phyloP scores from a whole-genome alignment of 1,139 yeast species.

The Sugiyamaella xylanicola region DNA sequence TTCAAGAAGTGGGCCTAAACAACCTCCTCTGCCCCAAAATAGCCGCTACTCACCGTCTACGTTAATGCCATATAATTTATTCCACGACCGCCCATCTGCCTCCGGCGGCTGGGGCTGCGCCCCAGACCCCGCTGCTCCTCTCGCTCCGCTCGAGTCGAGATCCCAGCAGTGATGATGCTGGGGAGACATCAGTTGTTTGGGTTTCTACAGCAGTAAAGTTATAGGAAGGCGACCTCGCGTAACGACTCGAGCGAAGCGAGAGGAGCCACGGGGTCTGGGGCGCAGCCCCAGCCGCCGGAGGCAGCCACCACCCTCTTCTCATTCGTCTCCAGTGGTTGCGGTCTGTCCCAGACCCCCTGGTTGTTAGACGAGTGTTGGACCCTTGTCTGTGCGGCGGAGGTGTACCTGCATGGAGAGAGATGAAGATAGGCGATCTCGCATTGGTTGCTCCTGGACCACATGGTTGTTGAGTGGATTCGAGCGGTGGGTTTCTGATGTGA shows the following conservation, averaged over 20 bases:
- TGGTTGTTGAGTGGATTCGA: not conserved
- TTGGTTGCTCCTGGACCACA: not conserved
- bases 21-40: not conserved
- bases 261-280: not conserved
- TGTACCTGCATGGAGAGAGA: not conserved
- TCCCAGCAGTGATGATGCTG: no score
- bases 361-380: no score
- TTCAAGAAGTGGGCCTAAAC: constrained; percentile 80
- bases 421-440: not conserved
- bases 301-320: not conserved
- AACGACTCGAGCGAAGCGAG: not conserved
- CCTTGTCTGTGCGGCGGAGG: no score
- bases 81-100: not conserved
- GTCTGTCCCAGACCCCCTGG: no score
- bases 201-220: no score
- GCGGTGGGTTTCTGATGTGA: not conserved
- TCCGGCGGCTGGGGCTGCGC: constrained; percentile 7
- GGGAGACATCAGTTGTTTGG: no score
- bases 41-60: not conserved
- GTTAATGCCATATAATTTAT: constrained; percentile 4
- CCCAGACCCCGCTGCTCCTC: not conserved
- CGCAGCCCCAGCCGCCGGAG: not conserved
- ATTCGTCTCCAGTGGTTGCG: not conserved
- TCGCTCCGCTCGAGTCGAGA: no score
- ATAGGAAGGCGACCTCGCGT: not conserved